Percentiles rank a stretch among this genome's conserved stretches.
Conservation (phyloP, 2,329 filamentous ascomycete species). For the Sphaerulina musiva region DNA sequence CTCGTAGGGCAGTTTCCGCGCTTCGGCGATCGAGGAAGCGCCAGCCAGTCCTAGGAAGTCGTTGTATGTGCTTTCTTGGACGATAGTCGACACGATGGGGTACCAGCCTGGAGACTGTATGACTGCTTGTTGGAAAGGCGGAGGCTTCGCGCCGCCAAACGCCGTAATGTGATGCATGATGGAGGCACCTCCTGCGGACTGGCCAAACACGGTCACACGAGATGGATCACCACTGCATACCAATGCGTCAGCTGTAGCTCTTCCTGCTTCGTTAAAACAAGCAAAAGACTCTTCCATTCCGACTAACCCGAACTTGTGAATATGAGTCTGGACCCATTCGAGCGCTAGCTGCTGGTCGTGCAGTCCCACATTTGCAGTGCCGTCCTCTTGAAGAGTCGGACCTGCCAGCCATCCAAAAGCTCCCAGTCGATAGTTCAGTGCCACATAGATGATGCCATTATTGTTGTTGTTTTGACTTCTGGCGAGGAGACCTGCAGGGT, state of each 20-base stretch:
- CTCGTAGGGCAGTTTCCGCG: constrained; percentile 38
- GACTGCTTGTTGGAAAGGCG: constrained; percentile 43
- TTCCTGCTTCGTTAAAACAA: no score
- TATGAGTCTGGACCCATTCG: constrained; percentile 47
- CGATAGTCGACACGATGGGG: constrained; percentile 32
- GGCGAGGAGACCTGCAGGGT: constrained; percentile 31
- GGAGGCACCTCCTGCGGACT: constrained; percentile 49
- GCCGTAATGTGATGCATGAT: constrained; percentile 52
- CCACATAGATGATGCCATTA: constrained; percentile 42
- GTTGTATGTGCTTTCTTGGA: constrained; percentile 38
- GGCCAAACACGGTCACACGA: constrained; percentile 39
- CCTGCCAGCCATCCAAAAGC: constrained; percentile 46
- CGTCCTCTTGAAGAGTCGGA: constrained; percentile 38
- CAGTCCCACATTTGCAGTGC: constrained; percentile 46
- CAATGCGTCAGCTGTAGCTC: background rate
- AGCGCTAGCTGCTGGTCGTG: constrained; percentile 52
- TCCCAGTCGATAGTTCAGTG: constrained; percentile 46
- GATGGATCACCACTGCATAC: constrained; percentile 42
- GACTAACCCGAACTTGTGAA: constrained; percentile 47
- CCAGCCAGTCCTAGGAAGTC: constrained; percentile 39
- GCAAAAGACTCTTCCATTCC: background rate
- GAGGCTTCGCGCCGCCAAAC: constrained; percentile 40
- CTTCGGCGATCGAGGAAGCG: constrained; percentile 41
- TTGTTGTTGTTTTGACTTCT: constrained; percentile 37
- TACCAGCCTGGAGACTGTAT: constrained; percentile 43